Base-by-base conservation (phyloP, 148 eudicot species). In the Cornus suecica region DNA sequence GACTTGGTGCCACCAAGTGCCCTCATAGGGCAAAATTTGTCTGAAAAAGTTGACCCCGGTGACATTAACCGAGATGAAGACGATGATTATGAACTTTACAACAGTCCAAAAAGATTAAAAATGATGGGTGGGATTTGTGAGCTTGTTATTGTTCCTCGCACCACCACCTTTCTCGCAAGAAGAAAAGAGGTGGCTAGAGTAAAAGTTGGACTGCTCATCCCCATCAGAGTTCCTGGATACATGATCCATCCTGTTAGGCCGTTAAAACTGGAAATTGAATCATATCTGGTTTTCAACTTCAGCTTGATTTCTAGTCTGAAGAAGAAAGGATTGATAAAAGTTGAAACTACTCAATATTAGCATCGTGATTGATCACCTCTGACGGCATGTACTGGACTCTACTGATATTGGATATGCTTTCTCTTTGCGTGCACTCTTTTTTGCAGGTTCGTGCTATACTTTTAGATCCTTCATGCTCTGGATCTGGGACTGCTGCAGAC, bases 401-500 rank as follows among this genome's bases (percentile, higher is more conserved):
- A 37, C 5, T 37, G 14, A 28, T 25, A 24, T 61, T 72, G 32
- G 22, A 23, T 68, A 16, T 62, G 4, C 22, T 27, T 24, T 69
- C 30, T 41, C 1, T 32, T 15, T 58, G 8, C 11, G 2, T 22
- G 34, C 22, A 25, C 63, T 25, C 28, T 74, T 41, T 24, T 25
- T 48, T 76, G 27, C 88, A 96, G 99, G 87, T 93, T 75, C 92
- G 83, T 73, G 99, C 94, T 30, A 90, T 96, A 80, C 94, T 96
- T 68, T 85, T 96, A 74, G 99, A 96, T 85, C 99, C 99, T 69
- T 96, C 99, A 70, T 96, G 99, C 87, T 96, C 99, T 75, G 99
- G 99, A 80, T 96, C 99, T 64, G 99, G 99, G 83, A 96, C 98
- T 71, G 85, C 85, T 79, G 87, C 90, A 70, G 87, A 91, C 14